These are phyloP conservation scores for Aureobasidium sp. DNA, from an alignment of 2,329 filamentous ascomycete genomes.

Conservation along the genomic window DNA sequence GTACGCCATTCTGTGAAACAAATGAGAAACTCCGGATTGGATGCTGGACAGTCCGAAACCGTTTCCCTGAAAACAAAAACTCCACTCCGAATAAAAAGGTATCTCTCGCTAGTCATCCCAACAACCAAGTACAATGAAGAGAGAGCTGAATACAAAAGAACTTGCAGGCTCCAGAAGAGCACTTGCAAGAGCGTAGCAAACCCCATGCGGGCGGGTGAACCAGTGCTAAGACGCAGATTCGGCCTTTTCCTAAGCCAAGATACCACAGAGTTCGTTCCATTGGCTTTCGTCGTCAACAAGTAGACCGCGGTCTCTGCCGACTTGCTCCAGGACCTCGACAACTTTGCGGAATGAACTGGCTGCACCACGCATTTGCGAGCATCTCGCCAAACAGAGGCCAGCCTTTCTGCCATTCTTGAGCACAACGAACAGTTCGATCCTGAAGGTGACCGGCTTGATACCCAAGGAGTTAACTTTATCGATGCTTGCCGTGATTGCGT, in stretches of 20 bases:
- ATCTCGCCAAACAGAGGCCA: constrained; percentile 69
- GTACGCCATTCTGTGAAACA: background rate
- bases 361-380: constrained; percentile 86
- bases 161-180: background rate
- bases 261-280: constrained; percentile 35
- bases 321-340: constrained; percentile 62
- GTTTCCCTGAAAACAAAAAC: background rate
- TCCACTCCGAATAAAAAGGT: background rate
- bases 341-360: constrained; percentile 82
- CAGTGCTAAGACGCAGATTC: background rate
- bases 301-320: constrained; percentile 56
- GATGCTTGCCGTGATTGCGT: constrained; percentile 71
- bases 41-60: background rate
- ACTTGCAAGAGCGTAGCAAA: background rate
- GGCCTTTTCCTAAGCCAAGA: constrained; percentile 19
- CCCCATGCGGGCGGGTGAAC: background rate
- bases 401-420: constrained; percentile 74
- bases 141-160: background rate
- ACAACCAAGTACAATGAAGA: background rate
- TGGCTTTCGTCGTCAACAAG: constrained; percentile 52
- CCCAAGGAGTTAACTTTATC: constrained; percentile 67
- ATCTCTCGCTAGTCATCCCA: background rate
- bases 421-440: constrained; percentile 78
- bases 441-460: constrained; percentile 81
- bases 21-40: background rate